These are phyloP conservation scores for Ammopiptanthus mongolicus DNA, from an alignment of 306 rosid genomes.

Conservation along the genomic window DNA sequence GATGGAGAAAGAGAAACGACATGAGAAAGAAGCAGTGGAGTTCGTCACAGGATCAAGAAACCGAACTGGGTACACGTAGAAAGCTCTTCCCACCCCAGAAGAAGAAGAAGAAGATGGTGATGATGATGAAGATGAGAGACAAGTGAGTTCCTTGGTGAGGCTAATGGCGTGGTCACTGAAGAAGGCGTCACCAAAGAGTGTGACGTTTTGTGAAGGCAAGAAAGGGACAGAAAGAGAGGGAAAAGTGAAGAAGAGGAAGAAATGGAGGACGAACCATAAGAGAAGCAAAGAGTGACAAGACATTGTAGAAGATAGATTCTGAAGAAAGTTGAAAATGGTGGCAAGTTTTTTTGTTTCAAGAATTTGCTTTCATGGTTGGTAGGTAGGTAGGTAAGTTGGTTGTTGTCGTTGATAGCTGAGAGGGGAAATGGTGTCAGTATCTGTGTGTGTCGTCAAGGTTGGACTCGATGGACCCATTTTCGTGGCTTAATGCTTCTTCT, in stretches of 20 bases:
- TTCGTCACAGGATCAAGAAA: conserved; percentile 64
- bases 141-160: conserved; percentile 55
- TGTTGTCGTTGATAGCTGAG: background rate
- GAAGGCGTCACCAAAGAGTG: conserved; percentile 73
- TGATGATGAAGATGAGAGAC: conserved; percentile 29
- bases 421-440: background rate
- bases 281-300: background rate
- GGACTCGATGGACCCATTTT: background rate
- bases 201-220: conserved; percentile 41
- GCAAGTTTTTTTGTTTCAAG: background rate
- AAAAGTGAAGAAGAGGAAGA: conserved; percentile 22
- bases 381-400: background rate
- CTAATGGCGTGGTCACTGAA: conserved; percentile 41
- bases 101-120: conserved; percentile 29
- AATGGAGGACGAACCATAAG: conserved; percentile 12
- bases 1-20: conserved; percentile 60
- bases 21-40: conserved; percentile 62
- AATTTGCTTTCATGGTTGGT: background rate
- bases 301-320: conserved; percentile 27
- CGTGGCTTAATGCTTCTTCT: no score
- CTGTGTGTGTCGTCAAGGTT: no score
- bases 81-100: conserved; percentile 57
- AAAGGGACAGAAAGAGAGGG: conserved; percentile 26
- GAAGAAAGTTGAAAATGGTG: background rate
- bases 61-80: conserved; percentile 53